phyloP scores from a whole-genome alignment of 1,284 basidiomycete genomes.

The Malassezia dermatis region DNA sequence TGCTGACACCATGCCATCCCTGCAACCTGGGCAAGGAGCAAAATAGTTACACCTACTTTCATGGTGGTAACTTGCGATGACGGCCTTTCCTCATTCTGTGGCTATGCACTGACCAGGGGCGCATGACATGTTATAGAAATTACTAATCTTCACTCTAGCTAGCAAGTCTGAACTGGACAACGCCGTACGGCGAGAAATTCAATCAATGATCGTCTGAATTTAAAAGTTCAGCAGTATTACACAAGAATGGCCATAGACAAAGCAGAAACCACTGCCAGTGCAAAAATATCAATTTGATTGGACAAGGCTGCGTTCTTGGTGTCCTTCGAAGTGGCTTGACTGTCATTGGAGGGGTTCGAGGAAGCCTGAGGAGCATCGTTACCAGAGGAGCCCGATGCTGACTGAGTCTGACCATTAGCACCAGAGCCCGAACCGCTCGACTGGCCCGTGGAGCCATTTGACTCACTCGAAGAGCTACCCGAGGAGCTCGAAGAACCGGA shows the following conservation, averaged over 20 bases:
- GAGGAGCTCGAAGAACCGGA: background rate
- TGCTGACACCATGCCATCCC: background rate
- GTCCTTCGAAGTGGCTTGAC: background rate
- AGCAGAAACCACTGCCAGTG: background rate
- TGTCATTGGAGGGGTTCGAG: background rate
- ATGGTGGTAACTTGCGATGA: background rate
- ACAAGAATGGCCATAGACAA: background rate
- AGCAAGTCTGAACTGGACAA: background rate
- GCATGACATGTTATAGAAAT: background rate
- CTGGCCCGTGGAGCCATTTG: too few relatives aligned
- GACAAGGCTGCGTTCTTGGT: background rate
- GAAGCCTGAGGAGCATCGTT: background rate
- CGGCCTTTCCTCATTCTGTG: background rate
- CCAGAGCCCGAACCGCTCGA: too few relatives aligned
- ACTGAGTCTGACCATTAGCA: background rate
- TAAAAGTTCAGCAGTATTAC: background rate
- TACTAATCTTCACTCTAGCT: background rate
- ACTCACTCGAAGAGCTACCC: too few relatives aligned
- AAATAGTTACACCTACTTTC: background rate
- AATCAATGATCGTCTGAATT: background rate
- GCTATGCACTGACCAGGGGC: background rate
- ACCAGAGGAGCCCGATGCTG: background rate
- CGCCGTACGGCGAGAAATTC: background rate
- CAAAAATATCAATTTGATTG: background rate
- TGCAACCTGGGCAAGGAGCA: background rate